Evolutionary conservation across 176 grass and related monocot species (phyloP).

Genomic region (Hordeum marinum): DNA sequence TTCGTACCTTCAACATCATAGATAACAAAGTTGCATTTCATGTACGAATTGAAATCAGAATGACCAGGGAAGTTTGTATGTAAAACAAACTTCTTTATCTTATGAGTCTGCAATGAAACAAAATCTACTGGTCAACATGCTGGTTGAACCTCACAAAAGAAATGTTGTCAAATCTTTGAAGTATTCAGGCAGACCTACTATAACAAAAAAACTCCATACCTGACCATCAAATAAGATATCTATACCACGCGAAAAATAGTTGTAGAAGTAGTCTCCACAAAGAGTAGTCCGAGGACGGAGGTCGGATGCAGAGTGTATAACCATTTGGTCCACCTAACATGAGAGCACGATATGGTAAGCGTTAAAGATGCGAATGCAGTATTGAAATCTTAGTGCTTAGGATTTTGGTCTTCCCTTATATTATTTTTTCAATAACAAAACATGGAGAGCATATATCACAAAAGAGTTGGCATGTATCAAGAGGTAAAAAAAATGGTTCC

Average conservation of each 20-base stretch:
- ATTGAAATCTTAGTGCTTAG: constrained; percentile 1
- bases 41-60: constrained; percentile 93
- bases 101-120: constrained; percentile 64
- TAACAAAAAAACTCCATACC: constrained; percentile 32
- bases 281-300: constrained; percentile 67
- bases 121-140: background rate
- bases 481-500: background rate
- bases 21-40: constrained; percentile 98
- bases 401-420: constrained; percentile 9
- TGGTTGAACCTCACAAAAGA: background rate
- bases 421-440: background rate
- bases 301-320: constrained; percentile 95
- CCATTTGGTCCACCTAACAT: constrained; percentile 93
- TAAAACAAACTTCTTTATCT: constrained; percentile 99
- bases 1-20: constrained; percentile 74
- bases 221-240: constrained; percentile 99
- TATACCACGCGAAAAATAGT: constrained; percentile 88
- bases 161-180: constrained; percentile 7
- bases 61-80: constrained; percentile 95
- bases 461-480: background rate
- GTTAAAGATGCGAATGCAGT: constrained; percentile 9
- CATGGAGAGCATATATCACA: background rate
- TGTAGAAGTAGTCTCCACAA: constrained; percentile 92
- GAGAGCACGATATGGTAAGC: background rate
- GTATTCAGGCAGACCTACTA: background rate